Percentiles rank a stretch among this genome's conserved stretches.
Evolutionary conservation across 768 basidiomycete species (phyloP).

Genomic region (Termitomyces sp.): DNA sequence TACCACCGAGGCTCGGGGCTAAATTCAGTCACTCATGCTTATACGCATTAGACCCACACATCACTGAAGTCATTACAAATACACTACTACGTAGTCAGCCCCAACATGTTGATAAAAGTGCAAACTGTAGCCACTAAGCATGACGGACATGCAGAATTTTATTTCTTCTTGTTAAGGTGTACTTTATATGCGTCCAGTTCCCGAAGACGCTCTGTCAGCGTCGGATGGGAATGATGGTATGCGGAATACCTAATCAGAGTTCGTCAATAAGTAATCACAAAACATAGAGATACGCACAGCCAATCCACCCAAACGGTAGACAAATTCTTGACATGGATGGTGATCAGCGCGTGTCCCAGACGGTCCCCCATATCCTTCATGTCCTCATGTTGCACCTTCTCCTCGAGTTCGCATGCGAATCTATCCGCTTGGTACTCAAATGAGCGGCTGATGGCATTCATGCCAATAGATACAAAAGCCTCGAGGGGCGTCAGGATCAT

Average conservation of each 20-base stretch:
- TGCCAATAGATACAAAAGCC: constrained; percentile 59
- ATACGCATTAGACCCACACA: too few species aligned
- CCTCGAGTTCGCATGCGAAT: constrained; percentile 73
- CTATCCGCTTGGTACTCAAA: constrained; percentile 94
- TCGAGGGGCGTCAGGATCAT: constrained; percentile 82
- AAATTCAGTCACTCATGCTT: too few species aligned
- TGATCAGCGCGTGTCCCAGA: constrained; percentile 75
- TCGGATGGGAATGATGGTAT: constrained; percentile 95
- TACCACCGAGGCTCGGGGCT: too few species aligned
- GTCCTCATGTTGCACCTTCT: constrained; percentile 39
- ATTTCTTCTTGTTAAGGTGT: constrained; percentile 33
- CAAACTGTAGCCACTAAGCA: not conserved
- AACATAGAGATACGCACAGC: constrained; percentile 47
- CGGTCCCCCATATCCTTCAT: constrained; percentile 86
- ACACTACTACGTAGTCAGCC: not conserved
- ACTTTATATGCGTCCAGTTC: constrained; percentile 68
- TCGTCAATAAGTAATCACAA: not conserved
- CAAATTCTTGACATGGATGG: constrained; percentile 88
- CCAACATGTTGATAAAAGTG: not conserved
- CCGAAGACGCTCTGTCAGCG: constrained; percentile 81
- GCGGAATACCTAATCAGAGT: constrained; percentile 67
- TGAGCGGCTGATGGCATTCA: constrained; percentile 78
- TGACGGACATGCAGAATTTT: not conserved
- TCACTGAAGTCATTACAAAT: not conserved
- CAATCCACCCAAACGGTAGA: constrained; percentile 93